Evolutionary conservation across 2,329 filamentous ascomycete species (phyloP).

Genomic region (Tolypocladium capitatum): DNA sequence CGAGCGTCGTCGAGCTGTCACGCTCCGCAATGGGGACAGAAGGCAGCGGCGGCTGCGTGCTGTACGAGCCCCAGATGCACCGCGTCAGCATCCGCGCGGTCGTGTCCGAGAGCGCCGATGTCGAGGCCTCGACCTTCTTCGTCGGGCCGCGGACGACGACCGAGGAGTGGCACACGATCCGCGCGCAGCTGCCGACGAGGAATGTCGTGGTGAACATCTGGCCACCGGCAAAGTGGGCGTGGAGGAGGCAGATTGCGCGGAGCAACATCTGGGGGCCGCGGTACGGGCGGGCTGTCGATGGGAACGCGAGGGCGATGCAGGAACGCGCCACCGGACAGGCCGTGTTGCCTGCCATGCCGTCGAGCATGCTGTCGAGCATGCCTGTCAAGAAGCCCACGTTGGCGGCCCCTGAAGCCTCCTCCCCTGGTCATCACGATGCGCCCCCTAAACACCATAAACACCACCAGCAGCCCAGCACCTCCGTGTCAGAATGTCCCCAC

Average conservation of each 20-base stretch:
- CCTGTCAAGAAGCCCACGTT: no score
- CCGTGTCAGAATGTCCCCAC: constrained; percentile 25
- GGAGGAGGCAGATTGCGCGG: constrained; percentile 6
- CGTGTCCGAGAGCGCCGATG: background rate
- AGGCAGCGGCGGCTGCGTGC: no score
- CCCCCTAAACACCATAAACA: constrained; percentile 16
- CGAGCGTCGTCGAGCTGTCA: constrained; percentile 1
- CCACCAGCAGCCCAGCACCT: constrained; percentile 3
- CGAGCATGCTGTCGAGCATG: constrained; percentile 11
- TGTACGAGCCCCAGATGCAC: background rate
- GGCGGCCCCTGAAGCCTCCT: no score
- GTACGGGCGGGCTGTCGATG: constrained; percentile 1
- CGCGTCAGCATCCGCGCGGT: constrained; percentile 8
- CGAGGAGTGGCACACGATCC: constrained; percentile 11
- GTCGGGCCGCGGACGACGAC: constrained; percentile 6
- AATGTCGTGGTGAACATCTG: constrained; percentile 4
- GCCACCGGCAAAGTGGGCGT: constrained; percentile 4
- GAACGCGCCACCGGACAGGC: background rate
- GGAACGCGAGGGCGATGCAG: constrained; percentile 1
- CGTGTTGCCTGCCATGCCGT: constrained; percentile 11
- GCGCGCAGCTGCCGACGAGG: constrained; percentile 8
- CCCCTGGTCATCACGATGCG: background rate
- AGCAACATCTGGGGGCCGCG: constrained; percentile 12
- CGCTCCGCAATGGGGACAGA: background rate
- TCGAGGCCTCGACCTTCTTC: constrained; percentile 7